Evolutionary conservation across 2,329 filamentous ascomycete species (phyloP).

Genomic region (Leptodontidium sp.): DNA sequence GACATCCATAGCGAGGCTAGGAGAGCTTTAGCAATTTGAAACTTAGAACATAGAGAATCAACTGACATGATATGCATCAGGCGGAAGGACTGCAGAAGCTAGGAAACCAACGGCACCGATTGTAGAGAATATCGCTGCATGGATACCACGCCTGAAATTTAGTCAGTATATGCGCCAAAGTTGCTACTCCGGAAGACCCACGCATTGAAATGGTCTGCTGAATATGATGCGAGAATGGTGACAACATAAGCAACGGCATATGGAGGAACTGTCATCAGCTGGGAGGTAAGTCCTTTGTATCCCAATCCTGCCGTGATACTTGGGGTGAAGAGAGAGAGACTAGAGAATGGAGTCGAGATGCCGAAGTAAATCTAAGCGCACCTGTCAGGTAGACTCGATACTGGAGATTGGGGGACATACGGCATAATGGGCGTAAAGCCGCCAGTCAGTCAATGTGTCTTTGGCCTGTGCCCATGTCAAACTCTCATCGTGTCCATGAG

Average conservation of each 20-base stretch:
- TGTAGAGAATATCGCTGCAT: slow-evolving; percentile 57
- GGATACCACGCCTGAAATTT: slow-evolving; percentile 52
- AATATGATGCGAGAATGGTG: slow-evolving; percentile 61
- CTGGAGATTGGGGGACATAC: slow-evolving; percentile 45
- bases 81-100: slow-evolving; percentile 68
- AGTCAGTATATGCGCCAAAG: background rate
- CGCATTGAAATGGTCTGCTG: slow-evolving; percentile 69
- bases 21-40: background rate
- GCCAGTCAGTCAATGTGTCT: slow-evolving; percentile 56
- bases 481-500: slow-evolving; percentile 49
- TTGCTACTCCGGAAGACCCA: slow-evolving; percentile 11
- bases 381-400: background rate
- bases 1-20: slow-evolving; percentile 69
- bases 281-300: slow-evolving; percentile 64
- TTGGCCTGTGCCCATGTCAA: slow-evolving; percentile 59
- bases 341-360: slow-evolving; percentile 63
- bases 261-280: slow-evolving; percentile 72
- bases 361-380: slow-evolving; percentile 56
- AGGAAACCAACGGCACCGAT: slow-evolving; percentile 66
- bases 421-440: slow-evolving; percentile 60
- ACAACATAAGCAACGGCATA: slow-evolving; percentile 65
- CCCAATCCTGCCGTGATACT: slow-evolving; percentile 68
- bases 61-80: slow-evolving; percentile 60
- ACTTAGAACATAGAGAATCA: background rate
- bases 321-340: slow-evolving; percentile 67